These are phyloP conservation scores for Tricholoma sp. DNA, from an alignment of 768 basidiomycete genomes.

Conservation along the genomic window DNA sequence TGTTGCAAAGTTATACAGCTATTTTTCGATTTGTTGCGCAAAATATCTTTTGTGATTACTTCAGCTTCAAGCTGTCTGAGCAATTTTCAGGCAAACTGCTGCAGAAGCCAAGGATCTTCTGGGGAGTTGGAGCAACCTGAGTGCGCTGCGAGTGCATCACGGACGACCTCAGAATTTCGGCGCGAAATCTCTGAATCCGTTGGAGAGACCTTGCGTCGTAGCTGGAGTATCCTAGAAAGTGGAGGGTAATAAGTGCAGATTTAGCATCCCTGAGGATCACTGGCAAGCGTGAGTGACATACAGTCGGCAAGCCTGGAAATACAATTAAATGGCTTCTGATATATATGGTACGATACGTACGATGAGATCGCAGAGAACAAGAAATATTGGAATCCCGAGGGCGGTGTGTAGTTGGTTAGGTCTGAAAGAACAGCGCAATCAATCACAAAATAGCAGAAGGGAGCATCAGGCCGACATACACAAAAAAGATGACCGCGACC, in stretches of 20 bases:
- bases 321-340: not conserved
- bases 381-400: constrained; percentile 30
- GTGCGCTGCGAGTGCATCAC: constrained; percentile 14
- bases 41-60: no score
- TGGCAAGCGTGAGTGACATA: constrained; percentile 9
- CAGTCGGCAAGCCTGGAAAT: constrained; percentile 32
- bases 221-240: constrained; percentile 30
- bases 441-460: not conserved
- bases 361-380: constrained; percentile 31
- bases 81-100: not conserved
- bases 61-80: not conserved
- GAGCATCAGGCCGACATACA: constrained; percentile 16
- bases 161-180: constrained; percentile 24
- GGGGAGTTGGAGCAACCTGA: not conserved
- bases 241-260: constrained; percentile 1
- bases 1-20: no score
- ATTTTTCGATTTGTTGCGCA: no score
- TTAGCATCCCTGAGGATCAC: not conserved
- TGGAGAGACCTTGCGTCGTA: constrained; percentile 31
- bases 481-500: constrained; percentile 27
- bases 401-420: constrained; percentile 26
- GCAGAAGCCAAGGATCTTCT: constrained; percentile 14
- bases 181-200: constrained; percentile 27
- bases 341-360: constrained; percentile 15
- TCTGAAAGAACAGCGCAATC: constrained; percentile 13